Evolutionary conservation across 768 basidiomycete genomes (phyloP), one percentile per base, ranked within the genome.

Genomic region (Tubosaeta brunneosetosa): DNA sequence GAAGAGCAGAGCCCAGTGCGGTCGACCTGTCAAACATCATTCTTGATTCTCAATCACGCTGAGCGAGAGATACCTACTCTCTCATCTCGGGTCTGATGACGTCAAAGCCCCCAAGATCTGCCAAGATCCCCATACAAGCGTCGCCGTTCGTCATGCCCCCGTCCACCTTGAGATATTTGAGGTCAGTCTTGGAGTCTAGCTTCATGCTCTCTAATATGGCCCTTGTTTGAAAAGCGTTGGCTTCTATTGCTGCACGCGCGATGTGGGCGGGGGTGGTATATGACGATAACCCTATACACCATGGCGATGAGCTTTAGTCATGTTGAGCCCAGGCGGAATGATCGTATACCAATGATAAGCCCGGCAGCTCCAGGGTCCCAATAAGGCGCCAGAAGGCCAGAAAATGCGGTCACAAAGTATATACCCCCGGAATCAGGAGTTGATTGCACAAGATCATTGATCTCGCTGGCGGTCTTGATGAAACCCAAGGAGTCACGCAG

Each of bases 91-190:
- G 97, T 50, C 97, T 78, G 53, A 94, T 75, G 56, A 99, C 91
- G 27, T 82, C 84, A 71, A 97, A 94, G 13, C 94, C 95, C 29
- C 94, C 92, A 40, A 95, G 75, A 66, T 97, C 88, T 4, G 91
- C 91, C 54, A 94, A 77, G 44, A 94, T 74, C 61, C 80, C 76
- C 93, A 95, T 91, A 51, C 86, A 89, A 27, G 89, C 69, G 64
- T 95, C 91, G 32, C 91, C 90, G 58, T 94, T 95, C 11, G 94
- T 97, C 88, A 97, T 94, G 14, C 94, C 93, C n/a, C 97, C 97
- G 68, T 98, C 97, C 33, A 99, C 95, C 68, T 88, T 94, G 57
- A 99, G 83, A 60, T 88, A 80, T 64, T 86, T 85, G 49, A 97
- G 78, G 44, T 88, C 84, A 5, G 77, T 75, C 14, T 79, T 80